These are phyloP conservation scores for Astragalus membranaceus DNA, from an alignment of 306 rosid species.

Conservation along the genomic window DNA sequence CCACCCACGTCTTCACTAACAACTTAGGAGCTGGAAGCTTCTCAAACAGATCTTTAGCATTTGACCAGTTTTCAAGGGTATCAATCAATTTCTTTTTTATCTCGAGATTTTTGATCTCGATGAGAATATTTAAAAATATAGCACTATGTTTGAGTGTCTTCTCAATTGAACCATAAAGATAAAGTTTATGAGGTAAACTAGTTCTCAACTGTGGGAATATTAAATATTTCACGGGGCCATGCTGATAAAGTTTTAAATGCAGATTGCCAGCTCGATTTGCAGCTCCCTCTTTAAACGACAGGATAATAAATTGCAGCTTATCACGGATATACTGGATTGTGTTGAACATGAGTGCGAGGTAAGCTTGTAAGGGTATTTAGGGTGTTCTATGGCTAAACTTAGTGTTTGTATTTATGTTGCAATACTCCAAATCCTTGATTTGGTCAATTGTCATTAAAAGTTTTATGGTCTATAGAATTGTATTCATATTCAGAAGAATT, in stretches of 20 bases:
- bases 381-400: background rate
- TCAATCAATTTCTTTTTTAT: conserved; percentile 30
- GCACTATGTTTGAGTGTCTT: conserved; percentile 47
- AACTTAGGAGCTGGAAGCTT: conserved; percentile 54
- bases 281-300: conserved; percentile 44
- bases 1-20: conserved; percentile 87
- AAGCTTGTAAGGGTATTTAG: background rate
- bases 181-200: conserved; percentile 59
- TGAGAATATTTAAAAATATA: conserved; percentile 60
- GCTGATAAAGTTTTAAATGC: conserved; percentile 35
- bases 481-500: background rate
- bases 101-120: conserved; percentile 38
- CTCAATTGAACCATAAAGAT: conserved; percentile 62
- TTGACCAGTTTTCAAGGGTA: conserved; percentile 60
- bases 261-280: conserved; percentile 60
- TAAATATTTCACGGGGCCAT: background rate
- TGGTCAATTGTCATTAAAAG: background rate
- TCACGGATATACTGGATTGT: conserved; percentile 51
- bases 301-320: conserved; percentile 24
- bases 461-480: background rate
- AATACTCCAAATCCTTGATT: background rate
- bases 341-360: conserved; percentile 55
- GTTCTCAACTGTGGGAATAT: conserved; percentile 27
- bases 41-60: conserved; percentile 37
- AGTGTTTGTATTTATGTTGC: background rate